phyloP scores from a whole-genome alignment of 1,284 basidiomycete species.

The Ganoderma resinaceum region DNA sequence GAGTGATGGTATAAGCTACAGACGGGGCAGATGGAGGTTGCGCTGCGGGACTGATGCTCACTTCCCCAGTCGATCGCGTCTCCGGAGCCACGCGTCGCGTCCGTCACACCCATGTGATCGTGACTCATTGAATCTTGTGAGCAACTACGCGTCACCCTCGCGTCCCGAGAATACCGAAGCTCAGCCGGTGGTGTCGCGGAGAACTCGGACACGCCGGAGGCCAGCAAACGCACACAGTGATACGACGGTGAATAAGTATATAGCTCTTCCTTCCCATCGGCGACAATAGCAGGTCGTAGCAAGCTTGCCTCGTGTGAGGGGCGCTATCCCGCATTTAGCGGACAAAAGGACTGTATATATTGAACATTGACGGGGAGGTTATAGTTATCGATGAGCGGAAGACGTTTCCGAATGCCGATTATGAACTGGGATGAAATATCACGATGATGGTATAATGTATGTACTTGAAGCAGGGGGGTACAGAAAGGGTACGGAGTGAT shows the following conservation, averaged over 20 bases:
- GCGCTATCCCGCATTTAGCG: no score
- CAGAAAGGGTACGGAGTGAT: not conserved
- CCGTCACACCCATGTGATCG: constrained; percentile 18
- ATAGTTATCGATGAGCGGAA: not conserved
- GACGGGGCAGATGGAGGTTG: no score
- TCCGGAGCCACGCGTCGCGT: constrained; percentile 9
- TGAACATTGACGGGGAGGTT: no score
- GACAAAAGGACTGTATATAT: no score
- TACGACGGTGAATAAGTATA: no score
- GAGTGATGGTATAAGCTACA: not conserved
- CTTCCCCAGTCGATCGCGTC: not conserved
- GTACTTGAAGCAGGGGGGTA: not conserved
- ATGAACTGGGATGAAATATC: not conserved
- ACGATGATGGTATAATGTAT: not conserved
- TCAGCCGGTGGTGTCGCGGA: no score
- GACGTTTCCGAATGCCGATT: not conserved
- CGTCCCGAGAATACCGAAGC: not conserved
- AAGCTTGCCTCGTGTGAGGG: no score
- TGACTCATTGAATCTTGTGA: constrained; percentile 11
- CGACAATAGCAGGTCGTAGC: no score
- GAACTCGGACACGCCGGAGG: no score
- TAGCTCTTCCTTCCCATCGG: no score
- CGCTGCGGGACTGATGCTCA: no score
- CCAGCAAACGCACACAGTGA: no score
- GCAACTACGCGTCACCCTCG: constrained; percentile 9